Evolutionary conservation across 805 yeast genomes (phyloP).

Genomic region (Ogataea populi-albae): DNA sequence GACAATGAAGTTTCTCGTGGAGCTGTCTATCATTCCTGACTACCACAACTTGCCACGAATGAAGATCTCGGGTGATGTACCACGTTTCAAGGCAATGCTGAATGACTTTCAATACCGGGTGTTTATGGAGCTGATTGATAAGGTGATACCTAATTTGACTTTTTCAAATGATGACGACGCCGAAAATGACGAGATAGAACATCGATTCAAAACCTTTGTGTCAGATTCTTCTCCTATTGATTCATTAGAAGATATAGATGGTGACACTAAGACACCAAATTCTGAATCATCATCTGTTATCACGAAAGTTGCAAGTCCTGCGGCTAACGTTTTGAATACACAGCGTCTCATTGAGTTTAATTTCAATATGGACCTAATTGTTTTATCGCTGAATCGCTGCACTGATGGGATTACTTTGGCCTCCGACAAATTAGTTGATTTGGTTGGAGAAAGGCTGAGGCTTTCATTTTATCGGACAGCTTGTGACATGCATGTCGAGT

Average conservation of each 20-base stretch:
- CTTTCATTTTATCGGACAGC: conserved; percentile 60
- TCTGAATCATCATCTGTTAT: conserved; percentile 12
- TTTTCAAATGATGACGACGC: conserved; percentile 11
- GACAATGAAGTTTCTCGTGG: conserved; percentile 69
- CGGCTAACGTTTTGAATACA: conserved; percentile 10
- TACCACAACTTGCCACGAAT: conserved; percentile 71
- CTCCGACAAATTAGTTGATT: conserved; percentile 67
- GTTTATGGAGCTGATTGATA: conserved; percentile 72
- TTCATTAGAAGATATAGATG: conserved; percentile 15
- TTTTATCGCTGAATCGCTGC: conserved; percentile 65
- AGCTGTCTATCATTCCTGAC: conserved; percentile 80
- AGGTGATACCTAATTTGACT: conserved; percentile 57
- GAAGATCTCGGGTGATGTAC: conserved; percentile 73
- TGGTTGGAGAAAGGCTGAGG: conserved; percentile 63
- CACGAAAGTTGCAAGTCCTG: conserved; percentile 4
- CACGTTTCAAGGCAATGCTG: conserved; percentile 64
- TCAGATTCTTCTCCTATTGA: conserved; percentile 15
- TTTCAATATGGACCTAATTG: conserved; percentile 63
- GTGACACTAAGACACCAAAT: conserved; percentile 12
- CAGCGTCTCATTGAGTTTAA: conserved; percentile 74
- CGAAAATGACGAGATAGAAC: conserved; percentile 9
- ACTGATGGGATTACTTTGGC: conserved; percentile 55
- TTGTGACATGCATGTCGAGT: conserved; percentile 60
- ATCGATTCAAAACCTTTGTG: conserved; percentile 25
- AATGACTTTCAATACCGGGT: conserved; percentile 90